Evolutionary conservation across 1,284 basidiomycete genomes (phyloP).

Genomic region (Boletellus sp.): DNA sequence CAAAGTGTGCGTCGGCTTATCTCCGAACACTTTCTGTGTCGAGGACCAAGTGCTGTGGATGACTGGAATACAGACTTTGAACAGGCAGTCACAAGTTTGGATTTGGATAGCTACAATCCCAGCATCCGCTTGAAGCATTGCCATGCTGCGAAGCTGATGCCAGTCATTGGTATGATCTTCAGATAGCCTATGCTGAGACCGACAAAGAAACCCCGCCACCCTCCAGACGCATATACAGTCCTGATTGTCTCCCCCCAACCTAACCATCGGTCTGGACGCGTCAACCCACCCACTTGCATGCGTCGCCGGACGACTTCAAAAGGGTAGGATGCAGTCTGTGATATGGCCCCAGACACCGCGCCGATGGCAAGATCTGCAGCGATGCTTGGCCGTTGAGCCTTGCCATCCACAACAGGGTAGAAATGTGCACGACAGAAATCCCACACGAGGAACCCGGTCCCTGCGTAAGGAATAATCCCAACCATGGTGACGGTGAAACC

Average conservation of each 20-base stretch:
- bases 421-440: conserved; percentile 75
- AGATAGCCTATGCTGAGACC: conserved; percentile 92
- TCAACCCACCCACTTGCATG: conserved; percentile 94
- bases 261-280: conserved; percentile 73
- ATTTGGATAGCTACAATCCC: conserved; percentile 35
- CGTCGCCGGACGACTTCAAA: conserved; percentile 92
- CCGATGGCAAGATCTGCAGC: conserved; percentile 75
- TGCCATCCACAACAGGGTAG: conserved; percentile 43
- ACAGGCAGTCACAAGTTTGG: too few species aligned
- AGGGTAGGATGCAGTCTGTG: conserved; percentile 93
- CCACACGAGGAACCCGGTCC: conserved; percentile 93
- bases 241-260: conserved; percentile 76
- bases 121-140: conserved; percentile 66
- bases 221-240: conserved; percentile 65
- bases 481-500: conserved; percentile 90
- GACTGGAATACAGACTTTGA: too few species aligned
- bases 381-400: conserved; percentile 40
- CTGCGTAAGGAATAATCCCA: conserved; percentile 96
- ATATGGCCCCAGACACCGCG: conserved; percentile 85
- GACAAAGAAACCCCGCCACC: conserved; percentile 90
- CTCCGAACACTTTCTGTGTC: too few species aligned
- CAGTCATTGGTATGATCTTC: conserved; percentile 97
- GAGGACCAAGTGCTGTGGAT: too few species aligned
- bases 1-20: too few species aligned
- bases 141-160: conserved; percentile 78